These are phyloP conservation scores for Macrophomina tecta DNA, from an alignment of 2,329 filamentous ascomycete species.

Conservation along the genomic window DNA sequence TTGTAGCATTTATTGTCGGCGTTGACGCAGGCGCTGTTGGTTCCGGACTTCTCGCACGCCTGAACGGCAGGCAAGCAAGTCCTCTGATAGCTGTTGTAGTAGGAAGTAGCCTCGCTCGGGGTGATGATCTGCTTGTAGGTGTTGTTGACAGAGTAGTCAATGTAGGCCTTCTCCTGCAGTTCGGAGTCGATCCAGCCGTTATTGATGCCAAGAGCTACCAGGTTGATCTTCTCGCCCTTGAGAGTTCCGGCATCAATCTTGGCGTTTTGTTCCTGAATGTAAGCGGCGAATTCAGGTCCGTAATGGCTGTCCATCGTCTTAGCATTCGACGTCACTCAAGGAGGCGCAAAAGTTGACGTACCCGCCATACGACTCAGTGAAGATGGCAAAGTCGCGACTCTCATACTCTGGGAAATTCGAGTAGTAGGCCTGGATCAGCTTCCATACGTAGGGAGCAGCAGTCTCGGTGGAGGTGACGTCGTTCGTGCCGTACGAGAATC, in stretches of 20 bases:
- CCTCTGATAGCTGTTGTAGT: constrained; percentile 23
- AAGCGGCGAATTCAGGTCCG: constrained; percentile 26
- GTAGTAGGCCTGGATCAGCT: constrained; percentile 58
- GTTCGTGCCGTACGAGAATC: constrained; percentile 51
- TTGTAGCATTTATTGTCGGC: constrained; percentile 49
- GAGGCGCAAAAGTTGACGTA: too few species aligned
- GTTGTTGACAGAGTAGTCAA: constrained; percentile 27
- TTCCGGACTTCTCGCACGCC: constrained; percentile 23
- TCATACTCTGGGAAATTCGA: constrained; percentile 24
- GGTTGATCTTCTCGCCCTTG: constrained; percentile 29
- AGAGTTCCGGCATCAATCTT: constrained; percentile 1
- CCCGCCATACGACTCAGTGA: constrained; percentile 21
- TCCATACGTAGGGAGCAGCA: constrained; percentile 61
- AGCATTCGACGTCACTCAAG: too few species aligned
- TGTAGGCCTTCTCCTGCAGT: constrained; percentile 30
- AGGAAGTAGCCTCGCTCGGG: constrained; percentile 4
- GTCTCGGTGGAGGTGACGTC: constrained; percentile 51
- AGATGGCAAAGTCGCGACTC: constrained; percentile 40
- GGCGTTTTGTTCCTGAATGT: constrained; percentile 29
- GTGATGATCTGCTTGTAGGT: constrained; percentile 26
- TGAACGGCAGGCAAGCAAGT: constrained; percentile 27
- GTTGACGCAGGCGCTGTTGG: constrained; percentile 25
- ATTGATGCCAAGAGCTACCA: constrained; percentile 22
- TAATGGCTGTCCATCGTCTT: constrained; percentile 9
- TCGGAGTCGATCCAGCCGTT: constrained; percentile 53